Evolutionary conservation across 805 yeast species (phyloP), one percentile per base, ranked within the genome.

Genomic region (Kuraishia capsulata): DNA sequence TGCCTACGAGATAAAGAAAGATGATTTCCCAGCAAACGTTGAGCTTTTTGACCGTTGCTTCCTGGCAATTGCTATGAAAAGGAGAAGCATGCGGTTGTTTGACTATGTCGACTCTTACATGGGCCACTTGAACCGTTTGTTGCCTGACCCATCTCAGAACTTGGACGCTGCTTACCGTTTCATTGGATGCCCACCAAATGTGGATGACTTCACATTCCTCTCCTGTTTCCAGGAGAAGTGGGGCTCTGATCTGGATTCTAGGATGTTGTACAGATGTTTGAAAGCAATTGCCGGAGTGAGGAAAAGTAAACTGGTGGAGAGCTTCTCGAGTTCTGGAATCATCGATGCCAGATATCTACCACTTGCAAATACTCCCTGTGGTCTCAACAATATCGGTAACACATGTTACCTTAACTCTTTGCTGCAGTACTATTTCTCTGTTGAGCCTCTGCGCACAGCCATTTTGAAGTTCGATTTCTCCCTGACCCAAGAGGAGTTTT

Each of bases 321-420:
- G 76, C 10, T 87, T 69, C 48, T 58, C 87, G 24, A 64, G 62
- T 30, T 67, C 76, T 0, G 95, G 95, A 0, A 59, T 69, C 17
- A 62, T 81, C 28, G 85, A 81, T 52, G 71, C 77, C 4, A 60
- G 69, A 8, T 56, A 71, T 2, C 56, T 83, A 16, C 79, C 88
- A 0, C 72, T 76, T 0, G 78, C 73, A 13, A 71, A 74, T 36
- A 79, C 90, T 75, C 98, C 98, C 0, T 85, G 87, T 3, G 98
- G 98, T 0, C 67, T 92, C 52, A 85, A 82, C 57, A 92, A 92
- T 54, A 89, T 88, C 44, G 98, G 98, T 19, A 92, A 92, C 54
- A 90, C 98, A 0, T 92, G 98, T 58, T 89, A 89, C 49, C 65
- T 92, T 56, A 90, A 92, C 55, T 90, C 97, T 0, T 65, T 92